phyloP scores from a whole-genome alignment of 2,329 filamentous ascomycete species.

The Diaporthe vexans region DNA sequence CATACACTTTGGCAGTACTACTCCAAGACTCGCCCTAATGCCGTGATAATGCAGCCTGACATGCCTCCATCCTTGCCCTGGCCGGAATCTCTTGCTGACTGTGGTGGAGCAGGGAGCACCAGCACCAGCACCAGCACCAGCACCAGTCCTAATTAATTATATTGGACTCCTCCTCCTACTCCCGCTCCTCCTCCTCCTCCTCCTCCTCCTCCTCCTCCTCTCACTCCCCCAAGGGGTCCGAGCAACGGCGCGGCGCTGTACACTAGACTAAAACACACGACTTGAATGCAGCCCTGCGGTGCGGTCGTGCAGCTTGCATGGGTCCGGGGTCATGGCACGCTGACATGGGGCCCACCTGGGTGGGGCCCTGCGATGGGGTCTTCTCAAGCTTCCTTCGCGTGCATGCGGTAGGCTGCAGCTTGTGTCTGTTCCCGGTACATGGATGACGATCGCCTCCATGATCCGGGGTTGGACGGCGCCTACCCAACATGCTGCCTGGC shows the following conservation, averaged over 20 bases:
- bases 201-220: background rate
- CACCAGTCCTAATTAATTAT: background rate
- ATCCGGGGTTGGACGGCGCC: conserved; percentile 22
- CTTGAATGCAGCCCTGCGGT: conserved; percentile 21
- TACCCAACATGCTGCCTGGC: conserved; percentile 25
- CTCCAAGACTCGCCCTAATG: conserved; percentile 11
- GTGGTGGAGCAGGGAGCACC: conserved; percentile 6
- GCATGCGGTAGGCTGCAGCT: conserved; percentile 27
- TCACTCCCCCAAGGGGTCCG: conserved; percentile 12
- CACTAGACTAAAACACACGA: background rate
- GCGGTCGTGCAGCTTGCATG: background rate
- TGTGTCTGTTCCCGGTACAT: conserved; percentile 26
- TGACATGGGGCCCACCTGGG: conserved; percentile 24
- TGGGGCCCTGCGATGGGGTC: conserved; percentile 1
- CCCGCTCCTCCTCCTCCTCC: no score
- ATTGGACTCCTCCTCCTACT: background rate
- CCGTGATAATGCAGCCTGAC: conserved; percentile 26
- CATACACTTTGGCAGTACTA: background rate
- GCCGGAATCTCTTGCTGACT: conserved; percentile 4
- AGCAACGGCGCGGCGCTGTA: conserved; percentile 15
- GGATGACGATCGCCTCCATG: conserved; percentile 22
- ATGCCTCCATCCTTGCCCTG: conserved; percentile 8
- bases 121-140: no score
- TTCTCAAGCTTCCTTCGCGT: conserved; percentile 32
- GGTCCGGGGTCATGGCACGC: conserved; percentile 11